phyloP scores from a whole-genome alignment of 495 filamentous ascomycete species.

The Daldinia grandis region DNA sequence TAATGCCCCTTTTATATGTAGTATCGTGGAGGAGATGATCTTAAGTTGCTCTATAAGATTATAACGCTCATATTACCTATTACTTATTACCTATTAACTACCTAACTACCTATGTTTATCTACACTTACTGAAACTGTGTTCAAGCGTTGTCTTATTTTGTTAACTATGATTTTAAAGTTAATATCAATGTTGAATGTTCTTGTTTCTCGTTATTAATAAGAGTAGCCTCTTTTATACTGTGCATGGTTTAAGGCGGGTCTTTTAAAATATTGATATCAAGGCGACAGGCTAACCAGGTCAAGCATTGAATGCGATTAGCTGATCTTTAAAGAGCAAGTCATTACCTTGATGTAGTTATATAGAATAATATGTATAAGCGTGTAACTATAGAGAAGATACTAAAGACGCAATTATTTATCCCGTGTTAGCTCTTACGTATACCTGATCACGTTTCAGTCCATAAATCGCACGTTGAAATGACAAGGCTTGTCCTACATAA shows the following conservation, averaged over 20 bases:
- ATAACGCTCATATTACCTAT: constrained; percentile 11
- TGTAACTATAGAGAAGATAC: background rate
- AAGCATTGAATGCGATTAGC: background rate
- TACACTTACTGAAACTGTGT: background rate
- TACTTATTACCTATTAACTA: background rate
- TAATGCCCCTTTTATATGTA: constrained; percentile 30
- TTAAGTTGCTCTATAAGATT: constrained; percentile 20
- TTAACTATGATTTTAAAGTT: background rate
- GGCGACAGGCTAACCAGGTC: background rate
- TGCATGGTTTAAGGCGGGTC: background rate
- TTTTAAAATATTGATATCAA: background rate
- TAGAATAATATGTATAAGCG: background rate
- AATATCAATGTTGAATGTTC: background rate
- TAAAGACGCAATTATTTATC: background rate
- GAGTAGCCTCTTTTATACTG: background rate
- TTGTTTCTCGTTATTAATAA: background rate
- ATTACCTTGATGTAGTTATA: background rate
- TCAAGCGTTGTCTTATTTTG: background rate
- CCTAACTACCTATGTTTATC: background rate
- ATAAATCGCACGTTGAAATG: constrained; percentile 6
- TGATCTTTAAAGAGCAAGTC: background rate
- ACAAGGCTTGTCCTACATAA: constrained; percentile 13
- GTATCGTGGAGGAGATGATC: constrained; percentile 21
- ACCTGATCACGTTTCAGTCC: constrained; percentile 13
- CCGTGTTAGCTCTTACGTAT: constrained; percentile 3